Conservation (phyloP, 176 grass and related monocot species). For the Avena eriantha region DNA sequence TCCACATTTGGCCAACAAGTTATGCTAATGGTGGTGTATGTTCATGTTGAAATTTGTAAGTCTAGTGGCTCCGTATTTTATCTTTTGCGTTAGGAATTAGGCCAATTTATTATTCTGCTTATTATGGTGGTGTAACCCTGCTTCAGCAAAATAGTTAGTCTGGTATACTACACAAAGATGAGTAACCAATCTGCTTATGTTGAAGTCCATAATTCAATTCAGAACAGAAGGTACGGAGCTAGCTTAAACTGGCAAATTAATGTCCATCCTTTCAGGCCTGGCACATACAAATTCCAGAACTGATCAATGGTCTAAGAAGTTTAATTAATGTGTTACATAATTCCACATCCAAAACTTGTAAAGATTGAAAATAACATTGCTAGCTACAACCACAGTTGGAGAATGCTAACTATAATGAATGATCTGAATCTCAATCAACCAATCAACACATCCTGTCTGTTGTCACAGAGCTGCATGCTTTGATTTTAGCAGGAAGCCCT, state of each 20-base stretch:
- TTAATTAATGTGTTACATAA: not conserved
- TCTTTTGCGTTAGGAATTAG: too few species aligned
- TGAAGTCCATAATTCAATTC: not conserved
- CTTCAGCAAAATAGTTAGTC: not conserved
- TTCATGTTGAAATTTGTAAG: conserved; percentile 16
- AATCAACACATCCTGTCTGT: conserved; percentile 16
- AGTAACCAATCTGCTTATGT: not conserved
- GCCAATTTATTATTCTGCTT: too few species aligned
- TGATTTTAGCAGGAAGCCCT: conserved; percentile 7
- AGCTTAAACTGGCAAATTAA: conserved; percentile 7
- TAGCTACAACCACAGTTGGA: conserved; percentile 21
- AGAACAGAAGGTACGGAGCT: not conserved
- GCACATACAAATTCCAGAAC: conserved; percentile 27
- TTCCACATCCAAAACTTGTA: not conserved
- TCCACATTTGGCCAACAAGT: not conserved
- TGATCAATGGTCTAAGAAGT: conserved; percentile 11
- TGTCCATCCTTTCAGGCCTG: not conserved
- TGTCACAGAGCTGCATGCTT: conserved; percentile 4
- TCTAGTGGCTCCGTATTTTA: too few species aligned
- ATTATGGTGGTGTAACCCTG: not conserved
- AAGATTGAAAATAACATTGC: conserved; percentile 28
- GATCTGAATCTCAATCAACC: conserved; percentile 15
- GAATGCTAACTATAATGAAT: conserved; percentile 2
- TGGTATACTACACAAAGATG: not conserved
- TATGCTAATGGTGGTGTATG: not conserved